Conservation (phyloP, 768 basidiomycete genomes). For the Astraeus odoratus region DNA sequence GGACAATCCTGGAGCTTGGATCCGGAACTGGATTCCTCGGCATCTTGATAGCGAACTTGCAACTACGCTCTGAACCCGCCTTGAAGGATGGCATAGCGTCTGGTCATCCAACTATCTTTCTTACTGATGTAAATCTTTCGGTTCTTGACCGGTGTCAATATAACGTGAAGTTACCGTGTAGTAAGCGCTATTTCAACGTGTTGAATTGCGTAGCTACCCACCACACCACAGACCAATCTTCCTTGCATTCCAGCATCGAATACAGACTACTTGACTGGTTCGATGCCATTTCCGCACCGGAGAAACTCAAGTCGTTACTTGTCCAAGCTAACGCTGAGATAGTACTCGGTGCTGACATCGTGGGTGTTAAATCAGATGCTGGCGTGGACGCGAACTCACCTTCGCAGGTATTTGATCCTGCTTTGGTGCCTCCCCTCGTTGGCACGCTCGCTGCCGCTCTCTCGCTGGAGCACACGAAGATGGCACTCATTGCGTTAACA, state of each 20-base stretch:
- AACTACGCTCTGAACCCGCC: slow-evolving; percentile 20
- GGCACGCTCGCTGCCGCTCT: slow-evolving; percentile 36
- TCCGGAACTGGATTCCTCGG: slow-evolving; percentile 75
- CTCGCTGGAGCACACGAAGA: slow-evolving; percentile 8
- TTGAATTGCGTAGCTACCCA: neutral
- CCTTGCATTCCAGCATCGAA: slow-evolving; percentile 37
- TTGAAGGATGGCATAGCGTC: neutral
- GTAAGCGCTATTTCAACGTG: slow-evolving; percentile 35
- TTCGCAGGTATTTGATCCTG: slow-evolving; percentile 68
- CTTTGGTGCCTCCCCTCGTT: slow-evolving; percentile 51
- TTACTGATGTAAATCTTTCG: slow-evolving; percentile 61
- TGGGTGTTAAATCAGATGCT: too few species aligned
- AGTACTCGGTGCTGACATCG: slow-evolving; percentile 68
- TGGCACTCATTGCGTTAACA: slow-evolving; percentile 34
- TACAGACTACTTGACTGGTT: slow-evolving; percentile 60
- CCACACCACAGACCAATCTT: slow-evolving; percentile 45
- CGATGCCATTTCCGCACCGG: slow-evolving; percentile 38
- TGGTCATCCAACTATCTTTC: slow-evolving; percentile 27
- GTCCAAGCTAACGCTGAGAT: slow-evolving; percentile 43
- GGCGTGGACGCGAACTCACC: too few species aligned
- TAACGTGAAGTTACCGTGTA: slow-evolving; percentile 60
- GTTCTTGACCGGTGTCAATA: slow-evolving; percentile 55
- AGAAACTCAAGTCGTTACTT: slow-evolving; percentile 24
- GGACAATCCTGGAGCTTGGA: slow-evolving; percentile 64
- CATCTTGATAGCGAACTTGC: slow-evolving; percentile 51